Percentiles rank a stretch among this genome's conserved stretches.
Conservation (phyloP, 352 stramenopile species). For the Globisporangium apiculatum region DNA sequence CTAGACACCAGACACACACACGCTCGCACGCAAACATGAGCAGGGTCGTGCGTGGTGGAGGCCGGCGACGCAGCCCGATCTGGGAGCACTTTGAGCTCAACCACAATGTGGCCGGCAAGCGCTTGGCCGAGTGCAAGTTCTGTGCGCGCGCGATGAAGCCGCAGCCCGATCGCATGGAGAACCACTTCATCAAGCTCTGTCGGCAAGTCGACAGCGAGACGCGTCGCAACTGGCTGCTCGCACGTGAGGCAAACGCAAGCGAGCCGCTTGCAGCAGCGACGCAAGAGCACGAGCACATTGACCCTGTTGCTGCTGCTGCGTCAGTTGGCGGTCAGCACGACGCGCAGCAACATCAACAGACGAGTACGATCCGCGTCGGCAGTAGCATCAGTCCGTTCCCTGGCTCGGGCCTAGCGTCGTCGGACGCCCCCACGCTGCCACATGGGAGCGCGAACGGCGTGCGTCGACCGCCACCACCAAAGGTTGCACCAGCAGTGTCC, state of each 20-base stretch:
- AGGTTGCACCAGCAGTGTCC: too few relatives aligned
- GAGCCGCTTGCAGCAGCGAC: not conserved
- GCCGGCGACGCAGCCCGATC: constrained; percentile 10
- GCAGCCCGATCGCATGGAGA: constrained; percentile 16
- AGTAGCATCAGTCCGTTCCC: too few relatives aligned
- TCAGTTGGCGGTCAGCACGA: not conserved
- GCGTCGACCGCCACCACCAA: not conserved
- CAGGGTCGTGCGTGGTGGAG: not conserved
- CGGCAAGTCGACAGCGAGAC: constrained; percentile 6
- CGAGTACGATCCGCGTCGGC: not conserved
- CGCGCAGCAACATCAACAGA: not conserved
- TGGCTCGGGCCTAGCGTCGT: not conserved
- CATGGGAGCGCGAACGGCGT: not conserved
- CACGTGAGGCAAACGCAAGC: not conserved
- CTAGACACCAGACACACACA: too few relatives aligned
- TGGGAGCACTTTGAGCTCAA: constrained; percentile 12
- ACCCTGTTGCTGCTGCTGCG: not conserved
- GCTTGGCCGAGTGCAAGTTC: constrained; percentile 13
- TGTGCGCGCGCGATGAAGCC: constrained; percentile 14
- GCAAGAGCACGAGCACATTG: not conserved
- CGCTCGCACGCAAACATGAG: not conserved
- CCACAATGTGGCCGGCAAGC: constrained; percentile 9
- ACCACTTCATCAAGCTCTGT: constrained; percentile 16
- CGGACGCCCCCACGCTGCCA: not conserved
- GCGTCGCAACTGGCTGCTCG: constrained; percentile 9